Conservation (phyloP, 345 rosid genomes). For the Lagerstroemia speciosa region DNA sequence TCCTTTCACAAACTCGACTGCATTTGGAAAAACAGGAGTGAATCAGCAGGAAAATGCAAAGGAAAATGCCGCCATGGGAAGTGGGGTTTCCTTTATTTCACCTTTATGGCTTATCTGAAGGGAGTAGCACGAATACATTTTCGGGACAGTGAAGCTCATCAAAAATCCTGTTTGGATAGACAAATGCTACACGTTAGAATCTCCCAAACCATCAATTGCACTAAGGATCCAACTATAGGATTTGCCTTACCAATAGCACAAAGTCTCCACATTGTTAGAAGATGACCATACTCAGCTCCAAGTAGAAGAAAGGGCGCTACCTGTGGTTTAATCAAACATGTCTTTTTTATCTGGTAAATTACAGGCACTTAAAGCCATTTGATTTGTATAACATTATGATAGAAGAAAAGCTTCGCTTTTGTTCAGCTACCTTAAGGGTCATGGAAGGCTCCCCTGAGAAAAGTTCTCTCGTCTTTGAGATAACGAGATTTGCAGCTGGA, state of each 20-base stretch:
- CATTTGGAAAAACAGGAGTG: constrained; percentile 7
- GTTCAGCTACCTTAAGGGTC: constrained; percentile 68
- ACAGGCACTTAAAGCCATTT: too few species aligned
- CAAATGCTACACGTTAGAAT: neutral
- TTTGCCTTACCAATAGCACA: constrained; percentile 53
- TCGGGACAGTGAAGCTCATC: constrained; percentile 66
- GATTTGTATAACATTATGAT: too few species aligned
- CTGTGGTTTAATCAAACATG: constrained; percentile 35
- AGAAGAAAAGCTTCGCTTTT: neutral
- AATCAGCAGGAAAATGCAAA: constrained; percentile 8
- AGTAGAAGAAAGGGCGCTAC: constrained; percentile 74
- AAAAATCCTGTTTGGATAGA: constrained; percentile 59
- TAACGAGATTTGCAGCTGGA: constrained; percentile 67
- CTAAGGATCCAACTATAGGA: neutral
- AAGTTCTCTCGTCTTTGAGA: constrained; percentile 49
- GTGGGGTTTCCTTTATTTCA: constrained; percentile 9
- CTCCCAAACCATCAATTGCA: neutral
- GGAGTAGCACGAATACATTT: constrained; percentile 51
- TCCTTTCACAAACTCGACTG: constrained; percentile 45
- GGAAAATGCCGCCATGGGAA: neutral
- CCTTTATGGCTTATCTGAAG: constrained; percentile 53
- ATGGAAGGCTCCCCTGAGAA: constrained; percentile 94
- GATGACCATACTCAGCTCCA: constrained; percentile 85
- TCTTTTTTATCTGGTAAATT: too few species aligned
- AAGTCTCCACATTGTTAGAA: constrained; percentile 67